Evolutionary conservation across 2,329 filamentous ascomycete genomes (phyloP).

Genomic region (Sclerotinia borealis): DNA sequence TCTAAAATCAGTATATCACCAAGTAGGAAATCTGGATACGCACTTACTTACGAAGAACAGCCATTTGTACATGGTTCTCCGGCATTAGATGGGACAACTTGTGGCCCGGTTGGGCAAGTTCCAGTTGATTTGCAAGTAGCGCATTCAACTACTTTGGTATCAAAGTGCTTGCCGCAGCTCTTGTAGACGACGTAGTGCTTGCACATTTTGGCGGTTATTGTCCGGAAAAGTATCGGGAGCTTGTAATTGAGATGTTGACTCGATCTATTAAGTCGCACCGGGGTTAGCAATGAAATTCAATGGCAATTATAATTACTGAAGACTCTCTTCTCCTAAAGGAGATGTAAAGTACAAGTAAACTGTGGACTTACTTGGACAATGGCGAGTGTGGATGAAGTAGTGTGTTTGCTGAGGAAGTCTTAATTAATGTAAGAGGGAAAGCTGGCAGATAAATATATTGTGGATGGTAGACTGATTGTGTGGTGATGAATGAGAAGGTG

Average conservation of each 20-base stretch:
- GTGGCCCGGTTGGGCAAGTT: not conserved
- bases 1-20: not conserved
- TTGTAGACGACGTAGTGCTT: not conserved
- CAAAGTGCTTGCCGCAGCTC: not conserved
- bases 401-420: not conserved
- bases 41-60: slow-evolving; percentile 12
- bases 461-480: slow-evolving; percentile 3
- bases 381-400: not conserved
- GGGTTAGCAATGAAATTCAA: not conserved
- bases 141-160: not conserved
- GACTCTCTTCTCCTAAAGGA: not conserved
- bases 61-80: slow-evolving; percentile 2
- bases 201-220: slow-evolving; percentile 8
- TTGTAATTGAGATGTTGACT: not conserved
- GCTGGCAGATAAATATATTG: slow-evolving; percentile 2
- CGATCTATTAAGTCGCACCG: not conserved
- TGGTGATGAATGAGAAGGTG: slow-evolving; percentile 3
- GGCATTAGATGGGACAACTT: not conserved
- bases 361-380: slow-evolving; percentile 6
- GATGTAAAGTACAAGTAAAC: not conserved
- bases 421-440: not conserved
- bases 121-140: not conserved
- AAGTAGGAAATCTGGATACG: not conserved
- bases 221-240: not conserved
- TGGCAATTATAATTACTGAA: not conserved